Conservation (phyloP, 129 eudicot genomes). For the Gnaphalium uliginosum region DNA sequence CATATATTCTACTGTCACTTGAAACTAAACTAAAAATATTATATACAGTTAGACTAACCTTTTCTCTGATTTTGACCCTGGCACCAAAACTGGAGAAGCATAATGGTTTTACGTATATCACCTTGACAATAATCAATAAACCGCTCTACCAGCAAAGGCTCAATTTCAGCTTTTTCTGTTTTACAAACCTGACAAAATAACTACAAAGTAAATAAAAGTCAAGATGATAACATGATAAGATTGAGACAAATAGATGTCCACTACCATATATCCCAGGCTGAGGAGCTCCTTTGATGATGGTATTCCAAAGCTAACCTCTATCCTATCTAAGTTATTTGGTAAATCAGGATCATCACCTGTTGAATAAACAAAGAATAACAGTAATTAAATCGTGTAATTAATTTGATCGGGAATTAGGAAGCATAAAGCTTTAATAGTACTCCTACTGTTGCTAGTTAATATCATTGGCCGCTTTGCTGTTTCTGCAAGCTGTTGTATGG, state of each 20-base stretch:
- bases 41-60: slow-evolving; percentile 40
- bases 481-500: slow-evolving; percentile 88
- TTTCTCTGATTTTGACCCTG: slow-evolving; percentile 59
- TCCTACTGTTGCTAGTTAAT: slow-evolving; percentile 91
- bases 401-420: background rate
- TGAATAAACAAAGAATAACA: background rate
- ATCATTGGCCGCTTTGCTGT: slow-evolving; percentile 98
- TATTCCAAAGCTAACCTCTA: slow-evolving; percentile 57
- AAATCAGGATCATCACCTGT: slow-evolving; percentile 71
- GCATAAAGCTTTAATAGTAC: slow-evolving; percentile 17
- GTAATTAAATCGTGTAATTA: slow-evolving; percentile 3
- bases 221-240: slow-evolving; percentile 5
- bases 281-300: slow-evolving; percentile 76
- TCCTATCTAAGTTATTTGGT: slow-evolving; percentile 75
- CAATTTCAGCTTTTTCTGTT: slow-evolving; percentile 58
- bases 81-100: slow-evolving; percentile 96
- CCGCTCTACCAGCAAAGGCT: slow-evolving; percentile 56
- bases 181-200: slow-evolving; percentile 60
- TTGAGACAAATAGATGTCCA: slow-evolving; percentile 8
- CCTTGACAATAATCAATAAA: slow-evolving; percentile 60
- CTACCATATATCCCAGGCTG: slow-evolving; percentile 59
- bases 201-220: slow-evolving; percentile 12
- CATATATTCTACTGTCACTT: background rate
- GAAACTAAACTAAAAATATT: background rate
- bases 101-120: slow-evolving; percentile 90